Conservation (phyloP, 805 yeast genomes). For the Ascoidea tarda region DNA sequence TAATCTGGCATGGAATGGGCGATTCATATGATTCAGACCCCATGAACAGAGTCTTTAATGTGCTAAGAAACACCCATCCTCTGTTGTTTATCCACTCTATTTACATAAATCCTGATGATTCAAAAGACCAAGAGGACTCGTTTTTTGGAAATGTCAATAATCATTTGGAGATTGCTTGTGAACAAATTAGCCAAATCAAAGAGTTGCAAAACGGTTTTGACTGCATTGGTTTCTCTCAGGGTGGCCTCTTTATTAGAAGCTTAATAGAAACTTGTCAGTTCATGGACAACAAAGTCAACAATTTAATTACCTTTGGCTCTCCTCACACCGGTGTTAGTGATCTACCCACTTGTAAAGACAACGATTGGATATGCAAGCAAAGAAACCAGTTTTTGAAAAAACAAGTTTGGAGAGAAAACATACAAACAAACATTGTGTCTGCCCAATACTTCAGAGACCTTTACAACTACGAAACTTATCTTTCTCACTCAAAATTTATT, state of each 20-base stretch:
- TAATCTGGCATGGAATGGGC: constrained; percentile 80
- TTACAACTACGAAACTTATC: constrained; percentile 34
- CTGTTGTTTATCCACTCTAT: constrained; percentile 39
- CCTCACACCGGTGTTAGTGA: constrained; percentile 72
- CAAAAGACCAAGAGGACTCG: constrained; percentile 38
- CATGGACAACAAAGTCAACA: constrained; percentile 23
- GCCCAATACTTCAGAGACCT: constrained; percentile 72
- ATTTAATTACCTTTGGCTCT: constrained; percentile 61
- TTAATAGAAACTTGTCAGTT: constrained; percentile 45
- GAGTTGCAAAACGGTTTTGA: constrained; percentile 44
- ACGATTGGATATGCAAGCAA: constrained; percentile 70
- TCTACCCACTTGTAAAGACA: constrained; percentile 51
- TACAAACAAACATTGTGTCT: constrained; percentile 46
- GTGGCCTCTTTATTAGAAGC: constrained; percentile 67
- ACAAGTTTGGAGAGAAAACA: constrained; percentile 43
- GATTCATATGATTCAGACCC: constrained; percentile 55
- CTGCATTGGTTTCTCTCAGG: constrained; percentile 72
- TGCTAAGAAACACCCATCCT: constrained; percentile 32
- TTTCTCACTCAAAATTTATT: constrained; percentile 41
- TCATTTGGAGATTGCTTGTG: constrained; percentile 42
- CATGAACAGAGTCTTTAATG: constrained; percentile 29
- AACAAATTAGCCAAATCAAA: constrained; percentile 29
- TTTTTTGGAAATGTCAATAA: constrained; percentile 44
- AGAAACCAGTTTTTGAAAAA: constrained; percentile 50
- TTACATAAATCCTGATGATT: constrained; percentile 31